Percentiles rank a stretch among this genome's conserved stretches.
These are phyloP conservation scores for Drechslerella dactyloides DNA, from an alignment of 2,329 filamentous ascomycete species.

Conservation along the genomic window DNA sequence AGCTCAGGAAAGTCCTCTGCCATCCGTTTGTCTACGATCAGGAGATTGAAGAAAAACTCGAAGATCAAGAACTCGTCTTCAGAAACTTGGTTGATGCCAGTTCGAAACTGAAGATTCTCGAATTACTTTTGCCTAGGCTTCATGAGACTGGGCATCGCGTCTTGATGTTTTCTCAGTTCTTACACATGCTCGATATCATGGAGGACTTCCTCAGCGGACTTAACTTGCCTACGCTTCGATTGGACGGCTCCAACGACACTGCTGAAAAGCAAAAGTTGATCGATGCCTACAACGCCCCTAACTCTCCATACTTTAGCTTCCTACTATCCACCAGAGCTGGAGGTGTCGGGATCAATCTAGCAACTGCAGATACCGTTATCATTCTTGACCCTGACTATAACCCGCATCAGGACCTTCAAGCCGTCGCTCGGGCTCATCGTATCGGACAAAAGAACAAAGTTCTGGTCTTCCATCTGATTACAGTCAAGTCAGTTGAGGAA, in stretches of 20 bases:
- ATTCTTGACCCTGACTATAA: constrained; percentile 98
- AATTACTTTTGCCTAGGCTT: constrained; percentile 85
- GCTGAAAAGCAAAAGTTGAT: constrained; percentile 93
- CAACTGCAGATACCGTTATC: constrained; percentile 95
- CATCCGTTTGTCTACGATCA: constrained; percentile 95
- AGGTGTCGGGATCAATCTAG: constrained; percentile 95
- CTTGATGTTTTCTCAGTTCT: constrained; percentile 93
- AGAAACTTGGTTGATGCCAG: constrained; percentile 89
- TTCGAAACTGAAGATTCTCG: constrained; percentile 82
- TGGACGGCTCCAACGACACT: constrained; percentile 82
- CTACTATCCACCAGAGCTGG: constrained; percentile 91
- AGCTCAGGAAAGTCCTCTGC: constrained; percentile 90
- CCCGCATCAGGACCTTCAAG: constrained; percentile 96
- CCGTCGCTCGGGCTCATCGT: constrained; percentile 88
- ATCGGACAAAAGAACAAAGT: constrained; percentile 97
- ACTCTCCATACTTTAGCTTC: constrained; percentile 85
- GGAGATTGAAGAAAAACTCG: constrained; percentile 81
- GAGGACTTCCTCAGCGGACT: constrained; percentile 88
- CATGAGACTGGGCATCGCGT: constrained; percentile 85
- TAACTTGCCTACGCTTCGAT: constrained; percentile 74
- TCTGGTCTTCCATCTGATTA: constrained; percentile 92
- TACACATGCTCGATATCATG: constrained; percentile 83
- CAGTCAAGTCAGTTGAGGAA: constrained; percentile 85
- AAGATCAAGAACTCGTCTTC: constrained; percentile 66
- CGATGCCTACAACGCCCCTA: constrained; percentile 86